Percentiles rank a stretch among this genome's conserved stretches.
Evolutionary conservation across 306 rosid genomes (phyloP).

Genomic region (Bauhinia variegata): DNA sequence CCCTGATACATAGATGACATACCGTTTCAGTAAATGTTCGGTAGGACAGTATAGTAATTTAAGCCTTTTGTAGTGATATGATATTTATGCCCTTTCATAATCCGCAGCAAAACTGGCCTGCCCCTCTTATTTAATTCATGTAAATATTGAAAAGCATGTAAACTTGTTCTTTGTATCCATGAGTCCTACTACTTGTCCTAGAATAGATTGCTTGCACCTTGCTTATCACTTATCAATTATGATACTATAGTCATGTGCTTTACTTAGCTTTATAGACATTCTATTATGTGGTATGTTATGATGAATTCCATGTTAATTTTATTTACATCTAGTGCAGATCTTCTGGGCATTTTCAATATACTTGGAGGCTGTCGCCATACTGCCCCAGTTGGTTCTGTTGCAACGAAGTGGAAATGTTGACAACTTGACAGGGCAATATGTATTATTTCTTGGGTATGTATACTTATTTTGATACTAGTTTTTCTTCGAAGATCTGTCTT

Average conservation of each 20-base stretch:
- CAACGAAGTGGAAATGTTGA: conserved; percentile 95
- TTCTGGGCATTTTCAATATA: conserved; percentile 96
- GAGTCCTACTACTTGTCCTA: conserved; percentile 7
- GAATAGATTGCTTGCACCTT: not conserved
- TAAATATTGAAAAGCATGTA: conserved; percentile 8
- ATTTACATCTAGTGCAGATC: conserved; percentile 52
- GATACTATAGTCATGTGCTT: conserved; percentile 1
- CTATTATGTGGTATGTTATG: conserved; percentile 5
- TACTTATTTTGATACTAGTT: conserved; percentile 5
- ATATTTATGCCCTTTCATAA: conserved; percentile 3
- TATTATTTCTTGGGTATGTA: conserved; percentile 85
- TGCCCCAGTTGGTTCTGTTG: conserved; percentile 87
- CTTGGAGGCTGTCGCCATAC: conserved; percentile 89
- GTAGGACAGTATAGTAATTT: not conserved
- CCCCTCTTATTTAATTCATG: not conserved
- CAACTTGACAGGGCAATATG: conserved; percentile 91
- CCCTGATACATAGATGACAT: not conserved
- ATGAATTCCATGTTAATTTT: conserved; percentile 3
- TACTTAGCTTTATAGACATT: conserved; percentile 29
- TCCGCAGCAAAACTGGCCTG: not conserved
- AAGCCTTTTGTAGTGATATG: not conserved
- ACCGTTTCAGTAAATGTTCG: no score
- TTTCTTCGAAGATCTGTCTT: conserved; percentile 18
- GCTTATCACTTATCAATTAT: not conserved
- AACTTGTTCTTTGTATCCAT: not conserved